Evolutionary conservation across 2,329 filamentous ascomycete genomes (phyloP).

Genomic region (Leptographium wingfieldii): DNA sequence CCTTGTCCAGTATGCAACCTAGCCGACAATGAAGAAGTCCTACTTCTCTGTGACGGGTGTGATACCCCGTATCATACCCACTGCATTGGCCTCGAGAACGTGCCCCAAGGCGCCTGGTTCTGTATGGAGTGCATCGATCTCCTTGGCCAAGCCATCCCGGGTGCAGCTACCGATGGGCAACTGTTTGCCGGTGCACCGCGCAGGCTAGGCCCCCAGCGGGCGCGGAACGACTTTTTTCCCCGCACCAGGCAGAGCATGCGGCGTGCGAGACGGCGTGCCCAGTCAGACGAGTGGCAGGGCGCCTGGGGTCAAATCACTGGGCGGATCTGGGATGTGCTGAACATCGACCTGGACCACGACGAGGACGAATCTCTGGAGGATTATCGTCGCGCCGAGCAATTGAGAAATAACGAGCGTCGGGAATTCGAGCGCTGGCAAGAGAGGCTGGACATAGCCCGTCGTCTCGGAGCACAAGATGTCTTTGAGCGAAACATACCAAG

Average conservation of each 20-base stretch:
- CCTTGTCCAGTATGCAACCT: slow-evolving; percentile 79
- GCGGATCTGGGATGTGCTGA: slow-evolving; percentile 52
- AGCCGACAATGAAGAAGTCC: slow-evolving; percentile 67
- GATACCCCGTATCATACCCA: slow-evolving; percentile 84
- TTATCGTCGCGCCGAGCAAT: slow-evolving; percentile 39
- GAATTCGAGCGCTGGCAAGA: slow-evolving; percentile 68
- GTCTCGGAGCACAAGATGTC: slow-evolving; percentile 60
- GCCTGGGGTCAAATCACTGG: slow-evolving; percentile 60
- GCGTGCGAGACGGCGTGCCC: slow-evolving; percentile 45
- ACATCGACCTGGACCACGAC: slow-evolving; percentile 74
- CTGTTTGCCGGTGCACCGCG: not conserved
- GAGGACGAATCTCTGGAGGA: slow-evolving; percentile 50
- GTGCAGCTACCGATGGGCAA: slow-evolving; percentile 17
- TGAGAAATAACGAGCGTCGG: slow-evolving; percentile 38
- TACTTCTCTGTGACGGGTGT: slow-evolving; percentile 86
- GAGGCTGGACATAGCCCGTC: slow-evolving; percentile 67
- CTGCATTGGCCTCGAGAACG: slow-evolving; percentile 69
- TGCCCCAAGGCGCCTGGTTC: slow-evolving; percentile 76
- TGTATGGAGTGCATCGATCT: slow-evolving; percentile 67
- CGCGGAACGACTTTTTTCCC: slow-evolving; percentile 27
- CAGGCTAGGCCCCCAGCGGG: not conserved
- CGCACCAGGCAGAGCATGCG: slow-evolving; percentile 47
- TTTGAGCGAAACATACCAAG: slow-evolving; percentile 52
- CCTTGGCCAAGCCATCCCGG: slow-evolving; percentile 26
- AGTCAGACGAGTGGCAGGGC: slow-evolving; percentile 77